Evolutionary conservation across 2,329 filamentous ascomycete species (phyloP), one percentile per base, ranked within the genome.

Genomic region (Rhexocercosporidium sp.): DNA sequence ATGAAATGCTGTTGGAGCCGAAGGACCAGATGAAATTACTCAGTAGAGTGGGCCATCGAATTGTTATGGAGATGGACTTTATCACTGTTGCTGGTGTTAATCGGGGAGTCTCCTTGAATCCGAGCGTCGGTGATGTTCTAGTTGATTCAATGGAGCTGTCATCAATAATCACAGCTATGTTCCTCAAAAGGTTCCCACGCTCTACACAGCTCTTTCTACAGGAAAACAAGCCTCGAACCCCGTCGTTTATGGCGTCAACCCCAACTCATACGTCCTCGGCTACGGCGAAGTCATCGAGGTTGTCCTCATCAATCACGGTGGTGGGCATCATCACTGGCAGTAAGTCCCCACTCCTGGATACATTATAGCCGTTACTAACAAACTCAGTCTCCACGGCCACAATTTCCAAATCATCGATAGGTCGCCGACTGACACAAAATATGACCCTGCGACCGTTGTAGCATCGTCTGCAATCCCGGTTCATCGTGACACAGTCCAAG

Each of bases 1-100:
- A 96, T 71, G 93, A 96, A 75, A 86, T 91, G 70, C 82, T 79
- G 0, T 84, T 96, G 0, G 83, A 89, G 0, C 91, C 93, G 0
- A 82, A 85, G 59, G 59, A 63, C 41, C 18, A 27, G 9, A 27
- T 39, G 57, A 7, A 25, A 56, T 20, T 37, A 27, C n/a, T 44
- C 1, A 27, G 22, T 8, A 64, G 44, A 47, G 61, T 64, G 14
- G 61, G 57, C 44, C 49, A 64, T 16, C 61, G 57, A 14, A 57
- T 64, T n/a, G 37, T 64, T 1, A 46, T 64, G 47, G 44, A 37
- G 3, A 57, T 64, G 49, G 51, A 64, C 14, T 64, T 64, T 22
- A 41, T 44, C 5, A 25, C 47, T 18, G 61, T 57, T 18, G 27
- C 25, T 20, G 61, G 61, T 2, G 34, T 59, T n/a, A 64, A 64